These are phyloP conservation scores for Nepenthes mirabilis DNA, from an alignment of 148 eudicot species.

Conservation along the genomic window DNA sequence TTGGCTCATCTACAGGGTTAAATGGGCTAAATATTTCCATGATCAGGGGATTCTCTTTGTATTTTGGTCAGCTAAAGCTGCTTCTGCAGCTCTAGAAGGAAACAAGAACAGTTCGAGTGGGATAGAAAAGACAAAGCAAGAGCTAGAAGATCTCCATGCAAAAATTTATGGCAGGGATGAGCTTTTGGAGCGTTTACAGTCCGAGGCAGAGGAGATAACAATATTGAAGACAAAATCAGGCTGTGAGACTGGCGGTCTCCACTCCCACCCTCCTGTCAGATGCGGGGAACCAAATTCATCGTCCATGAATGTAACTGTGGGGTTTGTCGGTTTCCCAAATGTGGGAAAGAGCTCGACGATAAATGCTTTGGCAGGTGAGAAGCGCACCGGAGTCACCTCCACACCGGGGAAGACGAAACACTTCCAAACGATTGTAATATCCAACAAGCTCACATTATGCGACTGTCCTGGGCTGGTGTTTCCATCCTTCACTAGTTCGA, in stretches of 20 bases:
- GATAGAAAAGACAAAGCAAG: slow-evolving; percentile 20
- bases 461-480: slow-evolving; percentile 98
- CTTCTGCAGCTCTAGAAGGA: slow-evolving; percentile 77
- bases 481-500: slow-evolving; percentile 95
- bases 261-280: slow-evolving; percentile 18
- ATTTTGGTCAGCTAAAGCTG: slow-evolving; percentile 99
- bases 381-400: slow-evolving; percentile 81
- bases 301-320: slow-evolving; percentile 48
- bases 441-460: slow-evolving; percentile 78
- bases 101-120: slow-evolving; percentile 22
- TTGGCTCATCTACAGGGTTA: slow-evolving; percentile 34
- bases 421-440: slow-evolving; percentile 85
- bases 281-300: slow-evolving; percentile 6
- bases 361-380: slow-evolving; percentile 83
- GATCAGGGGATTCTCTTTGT: slow-evolving; percentile 67
- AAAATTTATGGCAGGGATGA: slow-evolving; percentile 76
- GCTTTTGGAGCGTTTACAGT: slow-evolving; percentile 68
- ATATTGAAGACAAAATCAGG: slow-evolving; percentile 24
- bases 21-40: slow-evolving; percentile 85
- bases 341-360: slow-evolving; percentile 98
- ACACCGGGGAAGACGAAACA: slow-evolving; percentile 98
- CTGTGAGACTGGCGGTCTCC: slow-evolving; percentile 6
- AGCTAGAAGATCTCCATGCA: slow-evolving; percentile 36
- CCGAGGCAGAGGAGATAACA: slow-evolving; percentile 84
- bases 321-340: slow-evolving; percentile 94